Percentiles rank a stretch among this genome's conserved stretches.
Evolutionary conservation across 768 basidiomycete genomes (phyloP).

Genomic region (Chalciporus sphaerocephalus): DNA sequence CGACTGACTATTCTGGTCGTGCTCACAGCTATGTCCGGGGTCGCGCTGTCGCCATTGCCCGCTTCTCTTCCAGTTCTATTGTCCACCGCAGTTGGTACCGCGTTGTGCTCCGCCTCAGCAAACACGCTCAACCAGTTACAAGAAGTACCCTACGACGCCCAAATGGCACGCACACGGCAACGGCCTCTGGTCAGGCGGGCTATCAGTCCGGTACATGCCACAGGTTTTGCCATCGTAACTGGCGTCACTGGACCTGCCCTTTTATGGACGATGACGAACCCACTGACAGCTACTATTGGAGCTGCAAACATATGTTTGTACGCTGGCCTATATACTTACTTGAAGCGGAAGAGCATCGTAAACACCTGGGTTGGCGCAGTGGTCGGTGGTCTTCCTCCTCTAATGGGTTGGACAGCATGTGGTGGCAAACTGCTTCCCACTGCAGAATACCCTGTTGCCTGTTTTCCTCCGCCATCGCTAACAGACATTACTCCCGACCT

Average conservation of each 20-base stretch:
- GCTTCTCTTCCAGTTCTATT: conserved; percentile 80
- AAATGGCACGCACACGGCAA: conserved; percentile 87
- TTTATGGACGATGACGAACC: conserved; percentile 80
- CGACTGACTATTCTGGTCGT: conserved; percentile 81
- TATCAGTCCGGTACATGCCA: conserved; percentile 82
- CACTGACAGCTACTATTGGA: conserved; percentile 80
- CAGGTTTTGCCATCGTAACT: conserved; percentile 69
- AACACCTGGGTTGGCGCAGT: conserved; percentile 96
- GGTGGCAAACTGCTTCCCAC: conserved; percentile 74
- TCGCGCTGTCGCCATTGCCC: conserved; percentile 88
- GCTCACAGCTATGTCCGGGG: conserved; percentile 85
- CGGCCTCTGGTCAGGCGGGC: conserved; percentile 82
- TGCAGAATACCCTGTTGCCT: conserved; percentile 50
- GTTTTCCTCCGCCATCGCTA: conserved; percentile 62
- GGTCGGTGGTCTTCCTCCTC: conserved; percentile 87
- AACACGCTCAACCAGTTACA: conserved; percentile 94
- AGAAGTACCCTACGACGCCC: conserved; percentile 94
- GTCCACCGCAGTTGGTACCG: conserved; percentile 83
- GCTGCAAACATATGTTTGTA: conserved; percentile 83
- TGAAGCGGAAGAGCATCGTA: conserved; percentile 74
- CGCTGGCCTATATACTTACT: conserved; percentile 86
- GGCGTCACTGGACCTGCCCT: conserved; percentile 76
- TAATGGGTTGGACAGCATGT: conserved; percentile 98
- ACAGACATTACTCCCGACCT: conserved; percentile 38
- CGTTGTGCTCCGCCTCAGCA: conserved; percentile 87